Evolutionary conservation across 2,329 filamentous ascomycete genomes (phyloP).

Genomic region (Nakataea oryzae): DNA sequence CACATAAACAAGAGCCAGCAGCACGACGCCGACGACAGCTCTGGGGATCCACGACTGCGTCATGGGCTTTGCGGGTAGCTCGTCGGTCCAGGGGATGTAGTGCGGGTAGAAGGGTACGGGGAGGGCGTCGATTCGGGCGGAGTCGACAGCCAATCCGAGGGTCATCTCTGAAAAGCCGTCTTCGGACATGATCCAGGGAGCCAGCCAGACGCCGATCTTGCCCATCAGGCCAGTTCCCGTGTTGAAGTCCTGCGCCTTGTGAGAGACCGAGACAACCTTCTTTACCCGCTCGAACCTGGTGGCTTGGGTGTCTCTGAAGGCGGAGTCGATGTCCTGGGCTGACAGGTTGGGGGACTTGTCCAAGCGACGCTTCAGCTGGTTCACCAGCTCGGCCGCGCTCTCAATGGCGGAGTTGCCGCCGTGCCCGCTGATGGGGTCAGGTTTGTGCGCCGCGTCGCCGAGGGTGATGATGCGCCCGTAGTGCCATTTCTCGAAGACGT

Average conservation of each 20-base stretch:
- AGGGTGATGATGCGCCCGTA: constrained; percentile 18
- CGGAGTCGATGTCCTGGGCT: neutral
- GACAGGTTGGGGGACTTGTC: neutral
- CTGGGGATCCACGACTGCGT: neutral
- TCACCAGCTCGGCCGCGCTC: constrained; percentile 12
- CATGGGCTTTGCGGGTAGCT: constrained; percentile 4
- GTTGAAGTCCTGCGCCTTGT: neutral
- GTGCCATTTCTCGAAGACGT: constrained; percentile 22
- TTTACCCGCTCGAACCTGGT: neutral
- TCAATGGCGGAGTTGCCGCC: constrained; percentile 17
- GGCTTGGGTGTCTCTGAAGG: neutral
- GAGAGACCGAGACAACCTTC: neutral
- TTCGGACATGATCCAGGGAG: neutral
- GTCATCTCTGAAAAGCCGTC: neutral
- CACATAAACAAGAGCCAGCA: neutral
- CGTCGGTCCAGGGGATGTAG: constrained; percentile 8
- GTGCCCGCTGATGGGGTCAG: constrained; percentile 13
- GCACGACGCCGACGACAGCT: neutral
- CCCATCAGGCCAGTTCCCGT: neutral
- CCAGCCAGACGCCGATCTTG: neutral
- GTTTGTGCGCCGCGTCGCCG: constrained; percentile 23
- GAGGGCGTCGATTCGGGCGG: neutral
- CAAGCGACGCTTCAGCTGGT: constrained; percentile 7
- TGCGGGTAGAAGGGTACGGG: constrained; percentile 1
- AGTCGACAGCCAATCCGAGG: neutral